Evolutionary conservation across 352 stramenopile genomes (phyloP), one percentile per base, ranked within the genome.

Genomic region (Globisporangium acanthophoron): DNA sequence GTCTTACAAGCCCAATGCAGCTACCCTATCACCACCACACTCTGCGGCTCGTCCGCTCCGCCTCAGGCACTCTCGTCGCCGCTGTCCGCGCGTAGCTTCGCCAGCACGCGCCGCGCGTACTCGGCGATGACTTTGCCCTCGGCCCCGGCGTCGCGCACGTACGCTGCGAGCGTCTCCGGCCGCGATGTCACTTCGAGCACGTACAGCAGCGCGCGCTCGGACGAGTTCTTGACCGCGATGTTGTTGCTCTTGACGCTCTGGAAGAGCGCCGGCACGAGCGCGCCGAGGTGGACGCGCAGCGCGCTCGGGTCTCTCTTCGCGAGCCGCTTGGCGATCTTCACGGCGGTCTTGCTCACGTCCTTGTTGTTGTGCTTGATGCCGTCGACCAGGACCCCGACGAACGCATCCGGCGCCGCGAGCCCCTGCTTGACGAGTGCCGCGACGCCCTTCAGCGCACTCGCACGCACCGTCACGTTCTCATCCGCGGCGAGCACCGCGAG

Each of bases 231-330:
- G 52, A 94, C 85, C 0, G 81, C 78, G 54, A 96, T 79, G 65
- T 96, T 94, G 64, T 87, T 87, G 72, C 86, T 88, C 76, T 94
- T 94, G 69, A 96, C 91, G 41, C 88, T 71, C 64, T 78, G 67
- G 59, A 96, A 94, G 35, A 87, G 81, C 54, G 78, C 66, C 21
- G 84, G 80, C 59, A 96, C 87, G 44, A 96, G 76, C 48, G 66
- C 64, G 12, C 54, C 48, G 27, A 92, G 41, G 52, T 92, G 72
- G 16, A 58, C 62, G 9, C 83, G 85, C 53, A 74, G 82, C 29
- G 69, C 54, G 46, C 69, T 70, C 9, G 87, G 74, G n/a, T 83
- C 74, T 27, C 74, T 72, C 70, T 94, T 93, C 5, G 79, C 77
- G 48, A 88, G 57, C 7, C 80, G 59, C 67, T 96, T 94, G 48